Evolutionary conservation across 371 early-diverging fungal species (phyloP).

Genomic region (Actinomucor elegans): DNA sequence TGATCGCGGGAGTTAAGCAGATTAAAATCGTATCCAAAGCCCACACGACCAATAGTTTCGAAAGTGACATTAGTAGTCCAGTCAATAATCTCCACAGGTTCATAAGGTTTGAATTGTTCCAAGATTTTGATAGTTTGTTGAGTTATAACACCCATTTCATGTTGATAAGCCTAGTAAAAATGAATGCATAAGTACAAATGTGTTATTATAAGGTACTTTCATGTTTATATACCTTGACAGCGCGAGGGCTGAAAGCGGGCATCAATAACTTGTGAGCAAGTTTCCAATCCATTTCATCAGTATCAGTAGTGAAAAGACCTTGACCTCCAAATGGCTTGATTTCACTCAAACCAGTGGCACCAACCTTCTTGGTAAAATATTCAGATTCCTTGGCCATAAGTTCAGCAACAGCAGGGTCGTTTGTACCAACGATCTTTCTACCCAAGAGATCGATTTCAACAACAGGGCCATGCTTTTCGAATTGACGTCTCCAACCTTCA

Average conservation of each 20-base stretch:
- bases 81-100: constrained; percentile 37
- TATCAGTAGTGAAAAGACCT: constrained; percentile 39
- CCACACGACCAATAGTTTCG: constrained; percentile 50
- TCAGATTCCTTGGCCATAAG: constrained; percentile 36
- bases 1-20: constrained; percentile 38
- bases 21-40: constrained; percentile 56
- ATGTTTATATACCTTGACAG: constrained; percentile 19
- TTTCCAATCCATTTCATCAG: constrained; percentile 43
- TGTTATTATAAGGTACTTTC: background rate
- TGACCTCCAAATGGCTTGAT: constrained; percentile 38
- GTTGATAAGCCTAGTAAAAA: constrained; percentile 31
- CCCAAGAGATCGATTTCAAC: constrained; percentile 32
- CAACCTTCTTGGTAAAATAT: constrained; percentile 43
- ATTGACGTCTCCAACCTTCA: constrained; percentile 27
- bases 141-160: constrained; percentile 39
- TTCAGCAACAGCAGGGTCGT: constrained; percentile 39
- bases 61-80: constrained; percentile 58
- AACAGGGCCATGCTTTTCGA: constrained; percentile 28
- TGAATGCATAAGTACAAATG: background rate
- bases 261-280: constrained; percentile 51
- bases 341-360: constrained; percentile 23
- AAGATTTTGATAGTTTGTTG: constrained; percentile 31
- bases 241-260: constrained; percentile 49
- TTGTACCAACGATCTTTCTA: constrained; percentile 21
- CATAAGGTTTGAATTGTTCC: constrained; percentile 30